Percentiles rank a stretch among this genome's conserved stretches.
Conservation (phyloP, 2,329 filamentous ascomycete genomes). For the Akanthomyces muscarius region DNA sequence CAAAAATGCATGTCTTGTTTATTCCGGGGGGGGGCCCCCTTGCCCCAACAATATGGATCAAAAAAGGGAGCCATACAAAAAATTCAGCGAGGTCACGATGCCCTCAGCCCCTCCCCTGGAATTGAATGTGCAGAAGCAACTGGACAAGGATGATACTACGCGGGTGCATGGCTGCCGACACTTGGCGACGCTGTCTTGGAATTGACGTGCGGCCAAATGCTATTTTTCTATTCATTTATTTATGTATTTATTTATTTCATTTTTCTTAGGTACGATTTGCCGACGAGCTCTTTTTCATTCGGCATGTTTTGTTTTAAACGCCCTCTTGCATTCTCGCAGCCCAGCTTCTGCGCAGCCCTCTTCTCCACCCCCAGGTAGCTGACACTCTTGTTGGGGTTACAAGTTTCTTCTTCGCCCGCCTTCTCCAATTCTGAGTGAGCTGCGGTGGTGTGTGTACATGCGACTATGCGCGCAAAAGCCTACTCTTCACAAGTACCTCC, state of each 20-base stretch:
- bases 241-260: too few species aligned
- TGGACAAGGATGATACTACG: not conserved
- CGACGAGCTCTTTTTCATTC: too few species aligned
- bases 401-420: too few species aligned
- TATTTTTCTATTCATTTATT: not conserved
- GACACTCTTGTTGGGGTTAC: not conserved
- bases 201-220: not conserved
- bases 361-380: too few species aligned
- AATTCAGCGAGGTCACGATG: slow-evolving; percentile 18
- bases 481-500: not conserved
- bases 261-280: too few species aligned
- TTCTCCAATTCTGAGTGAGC: not conserved
- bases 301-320: not conserved
- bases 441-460: not conserved
- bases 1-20: not conserved
- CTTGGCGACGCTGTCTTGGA: too few species aligned
- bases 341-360: too few species aligned
- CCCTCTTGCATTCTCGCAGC: not conserved
- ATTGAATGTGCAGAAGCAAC: too few species aligned
- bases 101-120: slow-evolving; percentile 14
- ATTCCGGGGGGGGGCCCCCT: not conserved
- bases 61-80: slow-evolving; percentile 9
- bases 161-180: not conserved
- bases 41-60: too few species aligned
- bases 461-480: not conserved